These are phyloP conservation scores for Lachancea waltii DNA, from an alignment of 805 yeast species.

Conservation along the genomic window DNA sequence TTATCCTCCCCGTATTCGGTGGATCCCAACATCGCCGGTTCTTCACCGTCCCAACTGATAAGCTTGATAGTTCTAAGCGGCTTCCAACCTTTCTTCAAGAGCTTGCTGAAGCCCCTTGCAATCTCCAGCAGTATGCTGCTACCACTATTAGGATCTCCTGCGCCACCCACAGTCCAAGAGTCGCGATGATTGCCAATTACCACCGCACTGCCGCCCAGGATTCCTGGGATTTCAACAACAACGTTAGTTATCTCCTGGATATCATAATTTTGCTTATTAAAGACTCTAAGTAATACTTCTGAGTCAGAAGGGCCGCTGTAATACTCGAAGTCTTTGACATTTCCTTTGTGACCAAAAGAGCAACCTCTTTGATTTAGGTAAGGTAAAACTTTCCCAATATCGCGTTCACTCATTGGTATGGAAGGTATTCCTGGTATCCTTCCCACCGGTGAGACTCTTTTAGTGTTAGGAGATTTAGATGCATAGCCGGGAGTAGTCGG, in stretches of 20 bases:
- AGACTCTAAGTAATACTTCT: slow-evolving; percentile 32
- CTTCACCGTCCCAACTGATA: slow-evolving; percentile 81
- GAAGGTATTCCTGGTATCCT: slow-evolving; percentile 49
- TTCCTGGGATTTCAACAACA: slow-evolving; percentile 50
- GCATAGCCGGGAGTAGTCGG: slow-evolving; percentile 74
- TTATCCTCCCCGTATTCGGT: slow-evolving; percentile 71
- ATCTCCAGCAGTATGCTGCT: slow-evolving; percentile 45
- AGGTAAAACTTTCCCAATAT: slow-evolving; percentile 37
- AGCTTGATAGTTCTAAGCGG: slow-evolving; percentile 65
- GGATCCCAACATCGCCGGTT: slow-evolving; percentile 65
- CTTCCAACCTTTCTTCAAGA: slow-evolving; percentile 53
- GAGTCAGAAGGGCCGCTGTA: slow-evolving; percentile 41
- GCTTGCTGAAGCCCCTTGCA: slow-evolving; percentile 42
- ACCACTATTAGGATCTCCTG: slow-evolving; percentile 47
- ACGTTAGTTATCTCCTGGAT: slow-evolving; percentile 44
- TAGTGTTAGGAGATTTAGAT: slow-evolving; percentile 38
- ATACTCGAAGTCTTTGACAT: slow-evolving; percentile 38
- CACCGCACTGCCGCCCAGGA: slow-evolving; percentile 45
- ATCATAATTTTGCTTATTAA: slow-evolving; percentile 37
- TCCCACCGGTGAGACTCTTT: slow-evolving; percentile 36
- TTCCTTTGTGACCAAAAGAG: slow-evolving; percentile 36
- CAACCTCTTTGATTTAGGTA: slow-evolving; percentile 36
- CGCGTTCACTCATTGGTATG: slow-evolving; percentile 42
- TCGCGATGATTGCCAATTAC: slow-evolving; percentile 54
- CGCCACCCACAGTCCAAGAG: slow-evolving; percentile 43